These are phyloP conservation scores for Luffa acutangula DNA, from an alignment of 306 rosid genomes.

Conservation along the genomic window DNA sequence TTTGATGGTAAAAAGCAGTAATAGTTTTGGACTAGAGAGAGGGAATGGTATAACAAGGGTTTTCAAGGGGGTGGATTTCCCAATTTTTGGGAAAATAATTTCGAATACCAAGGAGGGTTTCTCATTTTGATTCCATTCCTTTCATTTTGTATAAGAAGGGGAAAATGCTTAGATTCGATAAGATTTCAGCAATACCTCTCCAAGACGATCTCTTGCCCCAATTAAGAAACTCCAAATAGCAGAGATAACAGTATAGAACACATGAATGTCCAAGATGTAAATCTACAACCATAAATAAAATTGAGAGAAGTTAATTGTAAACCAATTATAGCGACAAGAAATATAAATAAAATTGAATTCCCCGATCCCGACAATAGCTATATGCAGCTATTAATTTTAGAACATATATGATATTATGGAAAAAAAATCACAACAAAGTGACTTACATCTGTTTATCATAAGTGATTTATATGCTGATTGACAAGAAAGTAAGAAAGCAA, in stretches of 20 bases:
- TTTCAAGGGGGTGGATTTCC: too few relatives aligned
- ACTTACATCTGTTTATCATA: background rate
- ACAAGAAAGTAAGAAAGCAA: background rate
- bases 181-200: conserved; percentile 48
- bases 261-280: conserved; percentile 61
- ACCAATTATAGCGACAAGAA: background rate
- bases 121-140: too few relatives aligned
- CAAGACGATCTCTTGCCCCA: conserved; percentile 89
- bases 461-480: background rate
- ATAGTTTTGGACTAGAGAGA: too few relatives aligned
- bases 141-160: too few relatives aligned
- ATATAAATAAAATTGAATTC: background rate
- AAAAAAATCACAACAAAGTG: background rate
- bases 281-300: conserved; percentile 30
- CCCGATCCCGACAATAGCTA: background rate
- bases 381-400: background rate
- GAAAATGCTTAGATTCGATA: background rate
- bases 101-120: too few relatives aligned
- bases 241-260: conserved; percentile 70
- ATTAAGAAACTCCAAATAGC: conserved; percentile 80
- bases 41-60: too few relatives aligned
- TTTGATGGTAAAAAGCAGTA: too few relatives aligned
- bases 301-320: background rate
- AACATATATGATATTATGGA: background rate
- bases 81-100: too few relatives aligned